phyloP scores from a whole-genome alignment of 2,329 filamentous ascomycete species.

The Cercospora nicotianae region DNA sequence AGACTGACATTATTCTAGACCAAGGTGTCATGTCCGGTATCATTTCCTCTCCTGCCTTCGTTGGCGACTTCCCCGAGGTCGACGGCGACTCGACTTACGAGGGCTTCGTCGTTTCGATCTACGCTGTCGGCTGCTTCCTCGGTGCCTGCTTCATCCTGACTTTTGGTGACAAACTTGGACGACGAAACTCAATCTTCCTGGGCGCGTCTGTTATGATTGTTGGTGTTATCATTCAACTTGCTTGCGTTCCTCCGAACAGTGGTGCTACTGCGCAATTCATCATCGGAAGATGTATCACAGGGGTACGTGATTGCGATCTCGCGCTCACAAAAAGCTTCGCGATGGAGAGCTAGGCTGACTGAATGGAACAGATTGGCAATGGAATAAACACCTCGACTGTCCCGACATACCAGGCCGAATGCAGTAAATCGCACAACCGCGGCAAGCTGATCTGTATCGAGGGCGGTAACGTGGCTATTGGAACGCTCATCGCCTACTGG shows the following conservation, averaged over 20 bases:
- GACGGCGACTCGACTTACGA: constrained; percentile 48
- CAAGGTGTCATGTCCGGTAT: constrained; percentile 45
- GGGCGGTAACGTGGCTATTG: constrained; percentile 54
- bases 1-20: background rate
- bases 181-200: constrained; percentile 46
- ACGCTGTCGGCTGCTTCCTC: constrained; percentile 51
- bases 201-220: constrained; percentile 46
- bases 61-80: constrained; percentile 42
- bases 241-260: constrained; percentile 26
- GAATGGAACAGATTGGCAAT: constrained; percentile 45
- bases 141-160: constrained; percentile 43
- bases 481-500: constrained; percentile 55
- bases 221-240: constrained; percentile 45
- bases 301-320: constrained; percentile 26
- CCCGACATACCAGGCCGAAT: constrained; percentile 57
- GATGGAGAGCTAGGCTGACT: background rate
- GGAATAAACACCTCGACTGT: constrained; percentile 59
- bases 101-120: constrained; percentile 54
- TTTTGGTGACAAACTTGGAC: constrained; percentile 45
- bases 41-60: constrained; percentile 42
- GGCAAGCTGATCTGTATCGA: constrained; percentile 63
- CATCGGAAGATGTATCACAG: constrained; percentile 54
- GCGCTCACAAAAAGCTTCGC: background rate
- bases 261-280: constrained; percentile 53
- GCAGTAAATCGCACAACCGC: constrained; percentile 56